phyloP scores from a whole-genome alignment of 1,284 basidiomycete genomes.

The Austroboletus niveus region DNA sequence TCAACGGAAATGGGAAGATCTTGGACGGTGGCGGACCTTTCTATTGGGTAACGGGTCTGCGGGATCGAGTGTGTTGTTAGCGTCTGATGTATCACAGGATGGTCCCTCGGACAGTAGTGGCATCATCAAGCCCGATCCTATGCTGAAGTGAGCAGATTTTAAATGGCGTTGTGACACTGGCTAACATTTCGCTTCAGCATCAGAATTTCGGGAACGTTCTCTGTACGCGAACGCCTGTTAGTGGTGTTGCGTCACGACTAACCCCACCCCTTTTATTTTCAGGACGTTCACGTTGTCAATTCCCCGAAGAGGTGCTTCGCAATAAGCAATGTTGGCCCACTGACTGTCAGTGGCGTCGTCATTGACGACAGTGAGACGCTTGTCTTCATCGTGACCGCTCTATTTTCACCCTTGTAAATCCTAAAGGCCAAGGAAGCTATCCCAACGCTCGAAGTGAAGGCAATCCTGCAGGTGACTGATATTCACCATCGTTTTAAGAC shows the following conservation, averaged over 20 bases:
- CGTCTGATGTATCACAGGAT: conserved; percentile 32
- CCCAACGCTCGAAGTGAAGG: conserved; percentile 23
- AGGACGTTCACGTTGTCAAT: conserved; percentile 45
- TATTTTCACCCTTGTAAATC: not conserved
- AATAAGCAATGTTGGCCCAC: conserved; percentile 29
- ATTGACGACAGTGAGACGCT: conserved; percentile 42
- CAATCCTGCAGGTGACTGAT: conserved; percentile 21
- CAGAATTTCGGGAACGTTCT: conserved; percentile 24
- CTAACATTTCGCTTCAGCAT: conserved; percentile 15
- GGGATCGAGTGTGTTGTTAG: not conserved
- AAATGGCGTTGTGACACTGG: not conserved
- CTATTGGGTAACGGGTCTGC: conserved; percentile 41
- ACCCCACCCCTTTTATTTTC: not conserved
- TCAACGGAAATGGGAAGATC: conserved; percentile 46
- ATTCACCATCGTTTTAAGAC: not conserved
- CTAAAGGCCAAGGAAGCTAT: conserved; percentile 37
- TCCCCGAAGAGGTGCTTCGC: conserved; percentile 42
- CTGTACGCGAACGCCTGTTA: conserved; percentile 13
- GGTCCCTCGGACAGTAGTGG: conserved; percentile 41
- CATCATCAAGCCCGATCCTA: conserved; percentile 43
- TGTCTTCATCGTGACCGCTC: not conserved
- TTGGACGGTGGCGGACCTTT: conserved; percentile 43
- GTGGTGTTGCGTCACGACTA: not conserved
- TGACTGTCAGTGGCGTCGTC: conserved; percentile 37
- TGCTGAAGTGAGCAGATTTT: conserved; percentile 43